Base-by-base conservation (phyloP, 176 grass and related monocot genomes). In the Rhynchospora pubera region DNA sequence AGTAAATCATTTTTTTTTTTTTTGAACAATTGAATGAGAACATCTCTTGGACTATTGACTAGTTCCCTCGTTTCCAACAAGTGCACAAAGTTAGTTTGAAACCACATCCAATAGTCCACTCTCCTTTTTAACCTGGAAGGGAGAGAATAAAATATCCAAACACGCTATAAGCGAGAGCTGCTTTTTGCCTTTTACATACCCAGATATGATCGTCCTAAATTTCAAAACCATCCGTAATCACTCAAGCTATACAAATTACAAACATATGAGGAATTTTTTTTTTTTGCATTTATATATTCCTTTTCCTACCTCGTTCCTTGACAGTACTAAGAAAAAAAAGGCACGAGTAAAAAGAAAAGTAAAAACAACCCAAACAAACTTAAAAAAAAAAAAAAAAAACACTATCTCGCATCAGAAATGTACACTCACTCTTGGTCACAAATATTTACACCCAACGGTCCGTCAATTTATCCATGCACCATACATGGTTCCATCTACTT, bases 391-490 rank as follows among this genome's bases (percentile, higher is more conserved):
- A 56, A 34, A 79, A 9, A 72, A 50, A 5, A 11, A 3, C 18
- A 30, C 44, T 72, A 70, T 90, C 88, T 90, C 91, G 91, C 85
- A 89, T 83, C 69, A 86, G 79, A 85, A 89, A 90, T 93, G 71
- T 97, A 91, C 93, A 88, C 87, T 89, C 89, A 80, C 85, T 93
- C 76, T 85, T 66, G 85, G 85, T 87, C 91, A 79, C 87, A 93
- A 39, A 39, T 76, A 75, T 84, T 77, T 84, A 76, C 79, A 82
- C 19, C 79, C 43, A 65, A 18, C 79, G 18, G 8, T 45, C 16
- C 16, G 0, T 1, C 10, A 15, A 12, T 44, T 22, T 70, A 74
- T 26, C 79, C 61, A 65, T 63, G 21, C 71, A 50, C 22, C 46
- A 53, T 9, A 14, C 11, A 76, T 50, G 22, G 65, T 39, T 48